Conservation (phyloP, 176 grass and related monocot species). For the Rhynchospora tenuis region DNA sequence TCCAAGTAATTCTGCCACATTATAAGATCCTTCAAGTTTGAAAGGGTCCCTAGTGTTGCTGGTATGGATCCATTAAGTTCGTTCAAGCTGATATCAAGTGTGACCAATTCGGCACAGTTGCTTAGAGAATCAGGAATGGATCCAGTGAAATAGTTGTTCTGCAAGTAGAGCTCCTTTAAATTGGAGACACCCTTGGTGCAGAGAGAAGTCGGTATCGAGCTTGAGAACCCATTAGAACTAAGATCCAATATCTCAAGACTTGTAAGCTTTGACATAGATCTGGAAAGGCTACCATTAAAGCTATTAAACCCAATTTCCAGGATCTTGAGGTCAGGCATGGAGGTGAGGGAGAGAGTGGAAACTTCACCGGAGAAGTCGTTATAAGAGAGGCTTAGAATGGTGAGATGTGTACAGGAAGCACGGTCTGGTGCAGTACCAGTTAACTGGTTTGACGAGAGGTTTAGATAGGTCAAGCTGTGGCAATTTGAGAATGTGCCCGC, state of each 20-base stretch:
- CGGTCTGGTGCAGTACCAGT: slow-evolving; percentile 52
- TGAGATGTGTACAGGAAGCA: slow-evolving; percentile 36
- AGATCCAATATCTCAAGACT: slow-evolving; percentile 77
- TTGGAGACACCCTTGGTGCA: slow-evolving; percentile 32
- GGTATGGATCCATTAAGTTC: slow-evolving; percentile 66
- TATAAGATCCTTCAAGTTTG: slow-evolving; percentile 67
- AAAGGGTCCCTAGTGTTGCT: slow-evolving; percentile 40
- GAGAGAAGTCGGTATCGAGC: slow-evolving; percentile 51
- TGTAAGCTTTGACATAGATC: slow-evolving; percentile 41
- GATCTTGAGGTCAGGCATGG: slow-evolving; percentile 41
- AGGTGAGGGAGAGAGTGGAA: slow-evolving; percentile 36
- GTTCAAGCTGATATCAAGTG: slow-evolving; percentile 94
- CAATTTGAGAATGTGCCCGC: slow-evolving; percentile 44
- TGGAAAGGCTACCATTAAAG: slow-evolving; percentile 55
- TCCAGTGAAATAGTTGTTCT: slow-evolving; percentile 84
- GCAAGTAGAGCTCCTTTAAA: slow-evolving; percentile 76
- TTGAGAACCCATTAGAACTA: slow-evolving; percentile 76
- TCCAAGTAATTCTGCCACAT: slow-evolving; percentile 89
- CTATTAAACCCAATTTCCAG: slow-evolving; percentile 75
- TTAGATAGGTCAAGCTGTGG: slow-evolving; percentile 35
- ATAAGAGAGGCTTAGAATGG: slow-evolving; percentile 55
- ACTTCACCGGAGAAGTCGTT: slow-evolving; percentile 88
- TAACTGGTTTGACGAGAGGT: slow-evolving; percentile 78
- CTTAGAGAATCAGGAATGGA: slow-evolving; percentile 62
- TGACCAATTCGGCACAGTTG: slow-evolving; percentile 72